Percentiles rank a stretch among this genome's conserved stretches.
phyloP scores from a whole-genome alignment of 2,329 filamentous ascomycete species.

The Elsinoe necatrix region DNA sequence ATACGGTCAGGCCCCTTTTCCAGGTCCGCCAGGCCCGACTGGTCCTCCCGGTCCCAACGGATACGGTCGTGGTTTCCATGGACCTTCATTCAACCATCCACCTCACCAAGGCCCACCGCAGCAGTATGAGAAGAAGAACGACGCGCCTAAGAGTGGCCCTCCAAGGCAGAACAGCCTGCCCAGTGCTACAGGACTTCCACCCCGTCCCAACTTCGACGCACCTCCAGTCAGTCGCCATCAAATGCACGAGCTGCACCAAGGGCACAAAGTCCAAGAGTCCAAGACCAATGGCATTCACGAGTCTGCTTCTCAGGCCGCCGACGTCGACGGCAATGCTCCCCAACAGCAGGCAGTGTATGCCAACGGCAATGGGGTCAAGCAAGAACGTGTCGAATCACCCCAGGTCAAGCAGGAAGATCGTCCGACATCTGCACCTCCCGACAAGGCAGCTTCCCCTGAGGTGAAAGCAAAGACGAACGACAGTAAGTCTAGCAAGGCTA shows the following conservation, averaged over 20 bases:
- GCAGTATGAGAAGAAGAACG: constrained; percentile 17
- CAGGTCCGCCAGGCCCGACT: constrained; percentile 6
- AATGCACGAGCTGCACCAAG: constrained; percentile 51
- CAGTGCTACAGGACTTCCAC: constrained; percentile 50
- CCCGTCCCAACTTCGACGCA: constrained; percentile 50
- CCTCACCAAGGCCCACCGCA: constrained; percentile 22
- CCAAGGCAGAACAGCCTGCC: constrained; percentile 46
- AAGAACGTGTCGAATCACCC: neutral
- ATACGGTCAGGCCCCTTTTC: constrained; percentile 31
- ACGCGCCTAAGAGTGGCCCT: neutral
- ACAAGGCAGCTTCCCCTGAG: neutral
- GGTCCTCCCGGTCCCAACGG: constrained; percentile 14
- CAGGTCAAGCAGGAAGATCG: neutral
- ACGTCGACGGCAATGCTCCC: constrained; percentile 44
- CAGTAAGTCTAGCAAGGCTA: constrained; percentile 35
- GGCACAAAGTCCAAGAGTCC: constrained; percentile 31
- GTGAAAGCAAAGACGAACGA: constrained; percentile 15
- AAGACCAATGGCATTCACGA: constrained; percentile 25
- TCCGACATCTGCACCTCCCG: constrained; percentile 6
- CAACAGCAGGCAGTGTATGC: constrained; percentile 26
- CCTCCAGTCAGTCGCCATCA: constrained; percentile 46
- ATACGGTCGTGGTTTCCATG: constrained; percentile 18
- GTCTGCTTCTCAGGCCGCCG: constrained; percentile 36
- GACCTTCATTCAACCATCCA: constrained; percentile 25
- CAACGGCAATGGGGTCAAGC: constrained; percentile 1